Conservation (phyloP, 805 yeast species). For the Wickerhamiella spandovensis region DNA sequence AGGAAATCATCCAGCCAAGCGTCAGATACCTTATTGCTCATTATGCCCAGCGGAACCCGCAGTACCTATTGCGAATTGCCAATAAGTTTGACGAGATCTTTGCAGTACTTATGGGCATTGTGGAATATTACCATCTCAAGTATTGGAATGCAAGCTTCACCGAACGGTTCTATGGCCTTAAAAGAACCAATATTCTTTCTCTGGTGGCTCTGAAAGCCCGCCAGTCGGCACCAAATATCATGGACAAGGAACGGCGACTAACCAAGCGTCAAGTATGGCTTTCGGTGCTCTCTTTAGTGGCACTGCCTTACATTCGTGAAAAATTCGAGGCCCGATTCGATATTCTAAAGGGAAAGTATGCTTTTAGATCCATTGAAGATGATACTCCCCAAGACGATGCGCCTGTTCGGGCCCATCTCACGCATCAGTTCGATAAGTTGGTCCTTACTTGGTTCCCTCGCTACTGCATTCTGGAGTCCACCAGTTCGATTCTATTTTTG, state of each 20-base stretch:
- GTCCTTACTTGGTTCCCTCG: conserved; percentile 54
- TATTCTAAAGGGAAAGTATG: conserved; percentile 42
- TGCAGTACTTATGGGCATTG: conserved; percentile 39
- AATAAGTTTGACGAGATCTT: conserved; percentile 70
- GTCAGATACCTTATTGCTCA: conserved; percentile 66
- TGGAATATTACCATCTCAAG: conserved; percentile 59
- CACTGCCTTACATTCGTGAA: conserved; percentile 54
- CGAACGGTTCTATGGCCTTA: conserved; percentile 84
- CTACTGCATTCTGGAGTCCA: conserved; percentile 33
- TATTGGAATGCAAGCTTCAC: conserved; percentile 74
- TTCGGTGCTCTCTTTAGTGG: conserved; percentile 41
- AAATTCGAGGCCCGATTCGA: conserved; percentile 57
- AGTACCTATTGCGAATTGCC: conserved; percentile 44
- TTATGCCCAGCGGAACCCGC: conserved; percentile 68
- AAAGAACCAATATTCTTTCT: conserved; percentile 34
- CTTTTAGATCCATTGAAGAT: conserved; percentile 34
- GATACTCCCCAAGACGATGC: conserved; percentile 17
- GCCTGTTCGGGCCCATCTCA: conserved; percentile 17
- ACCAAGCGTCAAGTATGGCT: conserved; percentile 39
- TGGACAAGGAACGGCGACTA: conserved; percentile 42
- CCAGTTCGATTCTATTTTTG: conserved; percentile 43
- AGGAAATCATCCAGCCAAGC: conserved; percentile 67
- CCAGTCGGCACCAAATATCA: conserved; percentile 22
- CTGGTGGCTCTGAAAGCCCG: conserved; percentile 20
- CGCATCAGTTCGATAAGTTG: conserved; percentile 19